Base-by-base conservation (phyloP, 2,329 filamentous ascomycete species). In the Penicillium italicum region DNA sequence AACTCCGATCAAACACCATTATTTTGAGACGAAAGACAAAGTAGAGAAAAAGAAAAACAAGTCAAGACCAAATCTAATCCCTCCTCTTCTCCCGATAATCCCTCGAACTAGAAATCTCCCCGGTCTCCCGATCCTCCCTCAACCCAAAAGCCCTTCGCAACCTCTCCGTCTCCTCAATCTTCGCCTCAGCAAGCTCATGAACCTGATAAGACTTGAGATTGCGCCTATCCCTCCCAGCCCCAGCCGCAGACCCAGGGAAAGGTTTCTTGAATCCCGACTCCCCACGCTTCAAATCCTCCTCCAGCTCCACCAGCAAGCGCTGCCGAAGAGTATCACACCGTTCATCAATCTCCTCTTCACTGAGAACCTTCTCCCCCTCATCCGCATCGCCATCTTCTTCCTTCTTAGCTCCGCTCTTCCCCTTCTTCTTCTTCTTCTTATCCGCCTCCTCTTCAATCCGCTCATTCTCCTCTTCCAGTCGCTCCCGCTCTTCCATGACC, bases 111-210 rank as follows among this genome's bases (percentile, higher is more conserved):
- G 60, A 64, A 59, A 69, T 67, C 58, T 94, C 90, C 71, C 95
- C 89, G 61, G 85, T 86, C 76, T 84, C 86, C 89, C 91, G 94
- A 72, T 96, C 91, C 69, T 87, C 87, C 69, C 86, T 86, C 67
- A 97, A 96, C 47, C 91, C 92, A 63, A 99, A 79, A 8, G 94
- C 94, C 74, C 82, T 89, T 62, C 93, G 80, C 71, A 99, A 78
- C 66, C 89, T 83, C 76, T 97, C 92, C 74, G 88, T 96, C 81
- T 99, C 94, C 72, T 90, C 88, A 64, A 96, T 93, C 82, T 99
- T 99, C 57, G 93, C 94, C 68, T 94, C 89, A 18, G 94, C 94
- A 72, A 96, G 82, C 76, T 97, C 94, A 77, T 99, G 94, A 20
- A 97, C 91, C 76, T 97, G 91, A 75, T 97, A 91, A 62, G 86